phyloP scores from a whole-genome alignment of 768 basidiomycete genomes.

The Kwoniella sp. region DNA sequence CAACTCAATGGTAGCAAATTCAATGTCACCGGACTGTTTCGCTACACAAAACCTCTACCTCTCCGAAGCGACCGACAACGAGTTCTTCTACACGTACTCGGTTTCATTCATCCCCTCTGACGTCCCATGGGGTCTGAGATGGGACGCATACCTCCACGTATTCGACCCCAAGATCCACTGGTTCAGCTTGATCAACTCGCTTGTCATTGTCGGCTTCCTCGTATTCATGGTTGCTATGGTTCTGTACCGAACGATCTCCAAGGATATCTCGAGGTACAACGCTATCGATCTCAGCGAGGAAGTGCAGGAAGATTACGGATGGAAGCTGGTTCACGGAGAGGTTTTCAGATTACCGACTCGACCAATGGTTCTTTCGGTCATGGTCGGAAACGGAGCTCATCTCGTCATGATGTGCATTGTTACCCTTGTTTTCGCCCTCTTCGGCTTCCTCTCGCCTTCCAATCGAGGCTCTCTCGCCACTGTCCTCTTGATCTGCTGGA shows the following conservation, averaged over 20 bases:
- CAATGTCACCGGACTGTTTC: conserved; percentile 43
- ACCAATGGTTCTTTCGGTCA: conserved; percentile 75
- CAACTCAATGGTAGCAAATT: conserved; percentile 39
- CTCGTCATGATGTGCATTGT: conserved; percentile 81
- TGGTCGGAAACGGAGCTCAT: conserved; percentile 89
- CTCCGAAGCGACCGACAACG: conserved; percentile 64
- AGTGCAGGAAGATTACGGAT: conserved; percentile 96
- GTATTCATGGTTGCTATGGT: conserved; percentile 81
- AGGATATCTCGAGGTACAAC: conserved; percentile 95
- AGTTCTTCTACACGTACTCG: conserved; percentile 81
- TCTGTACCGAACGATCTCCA: conserved; percentile 77
- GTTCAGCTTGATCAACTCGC: conserved; percentile 90
- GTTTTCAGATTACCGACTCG: conserved; percentile 83
- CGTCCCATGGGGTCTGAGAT: conserved; percentile 78
- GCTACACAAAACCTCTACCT: conserved; percentile 59
- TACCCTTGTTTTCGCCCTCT: conserved; percentile 85
- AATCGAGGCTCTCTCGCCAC: conserved; percentile 93
- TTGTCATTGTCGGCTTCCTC: conserved; percentile 87
- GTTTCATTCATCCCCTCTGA: conserved; percentile 87
- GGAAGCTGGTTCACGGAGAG: conserved; percentile 96
- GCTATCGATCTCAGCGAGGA: conserved; percentile 90
- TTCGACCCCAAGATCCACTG: conserved; percentile 94
- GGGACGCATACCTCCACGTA: conserved; percentile 94
- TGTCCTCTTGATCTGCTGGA: conserved; percentile 92
- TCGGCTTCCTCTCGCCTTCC: conserved; percentile 92